Conservation (phyloP, 495 filamentous ascomycete species). For the Neurospora hispaniola region DNA sequence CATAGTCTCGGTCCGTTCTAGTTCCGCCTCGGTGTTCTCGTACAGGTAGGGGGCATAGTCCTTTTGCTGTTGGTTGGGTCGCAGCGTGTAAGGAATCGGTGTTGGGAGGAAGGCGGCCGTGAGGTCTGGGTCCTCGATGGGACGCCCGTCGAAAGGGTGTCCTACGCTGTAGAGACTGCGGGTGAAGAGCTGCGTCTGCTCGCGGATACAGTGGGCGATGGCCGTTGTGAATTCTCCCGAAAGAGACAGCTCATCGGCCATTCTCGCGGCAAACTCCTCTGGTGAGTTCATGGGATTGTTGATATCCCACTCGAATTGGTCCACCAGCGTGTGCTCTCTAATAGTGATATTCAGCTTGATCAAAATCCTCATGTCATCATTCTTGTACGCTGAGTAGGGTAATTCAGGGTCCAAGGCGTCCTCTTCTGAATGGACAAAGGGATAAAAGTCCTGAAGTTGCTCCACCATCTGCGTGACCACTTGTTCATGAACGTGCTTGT, state of each 20-base stretch:
- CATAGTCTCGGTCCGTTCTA: conserved; percentile 84
- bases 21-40: conserved; percentile 81
- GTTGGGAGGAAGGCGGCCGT: conserved; percentile 75
- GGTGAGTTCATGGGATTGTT: conserved; percentile 89
- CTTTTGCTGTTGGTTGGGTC: conserved; percentile 81
- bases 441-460: conserved; percentile 86
- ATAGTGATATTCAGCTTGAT: conserved; percentile 98
- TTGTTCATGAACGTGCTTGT: conserved; percentile 63
- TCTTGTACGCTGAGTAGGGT: conserved; percentile 90
- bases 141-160: conserved; percentile 89
- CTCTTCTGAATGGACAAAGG: conserved; percentile 79
- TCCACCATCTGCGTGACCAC: conserved; percentile 74
- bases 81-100: conserved; percentile 70
- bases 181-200: conserved; percentile 89
- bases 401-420: conserved; percentile 82
- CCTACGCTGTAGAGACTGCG: conserved; percentile 86
- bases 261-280: conserved; percentile 82
- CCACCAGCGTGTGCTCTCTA: conserved; percentile 83
- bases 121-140: conserved; percentile 84
- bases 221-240: conserved; percentile 95
- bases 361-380: conserved; percentile 94
- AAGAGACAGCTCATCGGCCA: conserved; percentile 84
- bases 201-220: conserved; percentile 92
- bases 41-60: conserved; percentile 90
- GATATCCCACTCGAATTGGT: conserved; percentile 99